A percentile compares a stretch with the other conserved stretches of the same genome.
Evolutionary conservation across 78 protist genomes (phyloP).

Genomic region (Dictyostelium intermedium): DNA sequence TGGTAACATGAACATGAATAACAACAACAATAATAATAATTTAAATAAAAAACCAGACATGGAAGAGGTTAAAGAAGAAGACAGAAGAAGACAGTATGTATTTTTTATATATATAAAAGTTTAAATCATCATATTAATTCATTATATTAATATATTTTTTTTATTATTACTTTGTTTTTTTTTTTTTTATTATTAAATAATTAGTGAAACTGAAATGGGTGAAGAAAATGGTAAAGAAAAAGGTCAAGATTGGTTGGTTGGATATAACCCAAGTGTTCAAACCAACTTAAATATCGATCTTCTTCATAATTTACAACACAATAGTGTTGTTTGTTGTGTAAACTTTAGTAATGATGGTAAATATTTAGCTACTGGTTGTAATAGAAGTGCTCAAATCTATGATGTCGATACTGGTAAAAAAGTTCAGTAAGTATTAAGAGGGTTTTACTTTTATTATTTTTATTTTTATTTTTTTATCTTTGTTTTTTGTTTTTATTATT

Average conservation of each 20-base stretch:
- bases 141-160: no score
- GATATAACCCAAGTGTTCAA: constrained; percentile 83
- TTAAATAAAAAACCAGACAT: not conserved
- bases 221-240: constrained; percentile 49
- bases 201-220: not conserved
- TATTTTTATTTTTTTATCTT: no score
- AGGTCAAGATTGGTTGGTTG: constrained; percentile 82
- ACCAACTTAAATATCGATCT: constrained; percentile 81
- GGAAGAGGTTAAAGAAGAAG: not conserved
- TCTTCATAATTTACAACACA: constrained; percentile 77
- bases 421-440: constrained; percentile 76
- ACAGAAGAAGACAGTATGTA: not conserved
- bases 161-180: no score
- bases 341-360: constrained; percentile 87
- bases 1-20: not conserved
- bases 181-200: not conserved
- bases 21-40: not conserved
- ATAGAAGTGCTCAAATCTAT: constrained; percentile 88
- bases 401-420: constrained; percentile 90
- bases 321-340: constrained; percentile 93
- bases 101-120: not conserved
- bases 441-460: no score
- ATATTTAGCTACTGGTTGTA: constrained; percentile 92
- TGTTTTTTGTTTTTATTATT: no score
- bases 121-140: no score